These are phyloP conservation scores for Aspergillus latus DNA, from an alignment of 2,329 filamentous ascomycete species.

Conservation along the genomic window DNA sequence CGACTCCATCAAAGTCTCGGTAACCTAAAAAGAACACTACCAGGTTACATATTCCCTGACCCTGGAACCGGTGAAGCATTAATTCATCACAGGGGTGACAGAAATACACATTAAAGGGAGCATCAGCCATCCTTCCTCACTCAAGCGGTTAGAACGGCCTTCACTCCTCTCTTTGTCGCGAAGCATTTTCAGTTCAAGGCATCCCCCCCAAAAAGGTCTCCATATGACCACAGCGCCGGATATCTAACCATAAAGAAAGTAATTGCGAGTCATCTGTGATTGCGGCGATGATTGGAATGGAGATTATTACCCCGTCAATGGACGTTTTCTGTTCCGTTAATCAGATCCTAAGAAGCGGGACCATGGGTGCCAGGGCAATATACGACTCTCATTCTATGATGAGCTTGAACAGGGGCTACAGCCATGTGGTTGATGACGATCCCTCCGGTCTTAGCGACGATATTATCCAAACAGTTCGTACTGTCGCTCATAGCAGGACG, in stretches of 20 bases:
- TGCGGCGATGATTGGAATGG: slow-evolving; percentile 61
- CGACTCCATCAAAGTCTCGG: slow-evolving; percentile 80
- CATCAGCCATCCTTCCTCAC: slow-evolving; percentile 61
- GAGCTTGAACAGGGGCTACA: slow-evolving; percentile 62
- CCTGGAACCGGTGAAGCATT: slow-evolving; percentile 71
- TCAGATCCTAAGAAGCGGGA: slow-evolving; percentile 32
- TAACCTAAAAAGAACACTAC: slow-evolving; percentile 67
- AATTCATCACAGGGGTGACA: slow-evolving; percentile 68
- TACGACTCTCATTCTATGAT: slow-evolving; percentile 70
- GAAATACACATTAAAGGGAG: slow-evolving; percentile 63
- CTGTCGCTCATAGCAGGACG: slow-evolving; percentile 71
- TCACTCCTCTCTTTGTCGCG: slow-evolving; percentile 60
- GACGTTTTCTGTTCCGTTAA: slow-evolving; percentile 62
- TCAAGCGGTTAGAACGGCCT: slow-evolving; percentile 68
- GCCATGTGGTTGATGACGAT: slow-evolving; percentile 80
- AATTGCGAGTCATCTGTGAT: slow-evolving; percentile 27
- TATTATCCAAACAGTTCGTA: slow-evolving; percentile 53
- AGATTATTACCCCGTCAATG: slow-evolving; percentile 65
- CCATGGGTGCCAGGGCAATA: slow-evolving; percentile 72
- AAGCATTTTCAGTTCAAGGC: slow-evolving; percentile 69
- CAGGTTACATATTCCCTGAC: slow-evolving; percentile 72
- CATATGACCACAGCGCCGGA: slow-evolving; percentile 76
- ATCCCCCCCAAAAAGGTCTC: slow-evolving; percentile 58
- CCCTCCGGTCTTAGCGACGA: slow-evolving; percentile 81
- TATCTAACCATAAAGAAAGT: slow-evolving; percentile 60